Evolutionary conservation across 2,329 filamentous ascomycete genomes (phyloP).

Genomic region (Purpureocillium takamizusanense): DNA sequence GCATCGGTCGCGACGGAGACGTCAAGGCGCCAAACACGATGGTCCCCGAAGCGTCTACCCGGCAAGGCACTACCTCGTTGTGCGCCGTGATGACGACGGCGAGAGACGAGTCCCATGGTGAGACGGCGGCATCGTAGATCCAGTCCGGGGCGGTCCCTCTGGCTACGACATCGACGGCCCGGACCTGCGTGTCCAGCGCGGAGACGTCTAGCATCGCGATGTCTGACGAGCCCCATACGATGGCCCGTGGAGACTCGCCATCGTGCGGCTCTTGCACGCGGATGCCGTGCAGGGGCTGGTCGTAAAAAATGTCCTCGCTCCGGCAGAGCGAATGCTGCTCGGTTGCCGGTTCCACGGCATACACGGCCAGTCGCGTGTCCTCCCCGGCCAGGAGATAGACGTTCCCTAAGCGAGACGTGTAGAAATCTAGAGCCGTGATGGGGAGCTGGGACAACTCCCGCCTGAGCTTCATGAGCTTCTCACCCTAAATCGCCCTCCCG

Average conservation of each 20-base stretch:
- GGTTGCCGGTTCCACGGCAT: constrained; percentile 26
- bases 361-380: constrained; percentile 48
- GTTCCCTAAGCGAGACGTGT: constrained; percentile 18
- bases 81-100: constrained; percentile 73
- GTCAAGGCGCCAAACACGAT: constrained; percentile 40
- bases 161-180: constrained; percentile 9
- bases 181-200: constrained; percentile 9
- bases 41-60: constrained; percentile 15
- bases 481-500: too few species aligned
- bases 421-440: constrained; percentile 51
- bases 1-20: constrained; percentile 68
- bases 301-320: constrained; percentile 46
- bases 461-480: too few species aligned
- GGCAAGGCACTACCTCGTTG: constrained; percentile 62
- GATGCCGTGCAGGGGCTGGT: constrained; percentile 70
- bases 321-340: constrained; percentile 23
- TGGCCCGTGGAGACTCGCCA: constrained; percentile 11
- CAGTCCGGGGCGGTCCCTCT: constrained; percentile 57
- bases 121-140: constrained; percentile 61
- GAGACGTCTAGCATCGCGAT: constrained; percentile 32
- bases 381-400: constrained; percentile 48
- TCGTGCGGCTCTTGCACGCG: constrained; percentile 23
- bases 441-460: constrained; percentile 39
- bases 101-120: constrained; percentile 27
- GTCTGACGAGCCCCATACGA: constrained; percentile 64